Base-by-base conservation (phyloP, 2,329 filamentous ascomycete species). In the Pyricularia grisea region DNA sequence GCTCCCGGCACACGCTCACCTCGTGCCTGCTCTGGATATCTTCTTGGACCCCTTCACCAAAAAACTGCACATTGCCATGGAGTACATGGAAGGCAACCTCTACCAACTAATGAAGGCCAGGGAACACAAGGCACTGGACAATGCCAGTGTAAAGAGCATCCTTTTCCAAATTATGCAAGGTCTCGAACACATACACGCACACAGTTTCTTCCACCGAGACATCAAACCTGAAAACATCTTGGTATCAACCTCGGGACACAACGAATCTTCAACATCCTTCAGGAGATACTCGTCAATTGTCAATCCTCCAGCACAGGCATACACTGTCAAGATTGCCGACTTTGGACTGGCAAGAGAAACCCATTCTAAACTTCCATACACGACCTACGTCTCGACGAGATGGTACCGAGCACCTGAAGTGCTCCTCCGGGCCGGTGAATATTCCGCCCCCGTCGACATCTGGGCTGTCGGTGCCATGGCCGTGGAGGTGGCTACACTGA, bases 161-260 rank as follows among this genome's bases (percentile, higher is more conserved):
- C 85, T 99, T 55, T 97, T 92, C 80, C 95, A 99, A 82, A 99
- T 99, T 75, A 90, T 99, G 82, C 92, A 93, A 68, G 95, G 95
- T 68, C 86, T 99, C 31, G 94, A 99, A 78, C 95, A 99, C 78
- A 98, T 99, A 70, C 95, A 99, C 81, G 91, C 94, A 55, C 93
- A 98, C 81, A 88, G 92, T 78, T 99, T 99, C 82, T 99, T 99
- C 81, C 95, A 99, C 80, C 93, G 95, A 76, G 95, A 99, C 77
- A 98, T 99, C 81, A 99, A 99, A 80, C 95, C 95, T 50, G 95
- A 99, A 80, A 99, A 99, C 79, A 99, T 99, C 70, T 87, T 99
- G 30, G 94, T 99, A 10, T 97, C 95, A 0, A 96, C 94, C 31
- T 96, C 94, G 2, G 88, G 92, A 58, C 92, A 88, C 73, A 90